Conservation (phyloP, 2,329 filamentous ascomycete species). For the Parastagonospora avenae region DNA sequence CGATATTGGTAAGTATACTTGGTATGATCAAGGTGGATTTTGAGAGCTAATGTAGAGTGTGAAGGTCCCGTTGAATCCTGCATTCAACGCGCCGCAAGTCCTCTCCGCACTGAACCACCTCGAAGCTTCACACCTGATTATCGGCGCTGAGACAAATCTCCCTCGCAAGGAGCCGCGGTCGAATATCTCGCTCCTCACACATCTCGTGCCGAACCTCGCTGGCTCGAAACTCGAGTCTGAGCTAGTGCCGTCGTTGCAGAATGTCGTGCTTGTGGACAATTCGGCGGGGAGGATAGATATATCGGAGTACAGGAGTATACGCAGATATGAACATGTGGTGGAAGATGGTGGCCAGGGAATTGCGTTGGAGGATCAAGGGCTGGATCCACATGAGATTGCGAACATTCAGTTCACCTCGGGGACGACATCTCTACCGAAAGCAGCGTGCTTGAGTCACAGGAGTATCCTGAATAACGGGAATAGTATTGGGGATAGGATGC, state of each 20-base stretch:
- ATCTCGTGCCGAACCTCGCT: slow-evolving; percentile 58
- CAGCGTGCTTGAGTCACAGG: slow-evolving; percentile 83
- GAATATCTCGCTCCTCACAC: slow-evolving; percentile 62
- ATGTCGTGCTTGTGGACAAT: slow-evolving; percentile 81
- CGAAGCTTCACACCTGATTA: slow-evolving; percentile 72
- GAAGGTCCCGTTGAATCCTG: slow-evolving; percentile 85
- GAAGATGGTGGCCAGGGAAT: slow-evolving; percentile 50
- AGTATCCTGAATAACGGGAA: slow-evolving; percentile 92
- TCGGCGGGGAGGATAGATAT: slow-evolving; percentile 60
- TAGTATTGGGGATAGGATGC: slow-evolving; percentile 85
- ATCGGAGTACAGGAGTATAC: slow-evolving; percentile 40
- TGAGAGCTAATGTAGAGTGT: not conserved
- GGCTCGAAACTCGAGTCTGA: slow-evolving; percentile 56
- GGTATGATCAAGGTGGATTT: too few species aligned
- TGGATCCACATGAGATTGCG: slow-evolving; percentile 71
- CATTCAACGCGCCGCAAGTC: slow-evolving; percentile 82
- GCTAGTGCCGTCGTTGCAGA: slow-evolving; percentile 69
- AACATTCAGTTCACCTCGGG: slow-evolving; percentile 98
- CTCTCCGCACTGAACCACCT: slow-evolving; percentile 79
- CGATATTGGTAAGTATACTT: slow-evolving; percentile 67
- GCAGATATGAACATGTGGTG: slow-evolving; percentile 52
- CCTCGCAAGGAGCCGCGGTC: slow-evolving; percentile 66
- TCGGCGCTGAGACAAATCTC: slow-evolving; percentile 86
- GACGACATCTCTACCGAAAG: slow-evolving; percentile 90
- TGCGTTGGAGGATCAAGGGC: slow-evolving; percentile 54